These are phyloP conservation scores for Dalbergia cultrata DNA, from an alignment of 306 rosid genomes.

Conservation along the genomic window DNA sequence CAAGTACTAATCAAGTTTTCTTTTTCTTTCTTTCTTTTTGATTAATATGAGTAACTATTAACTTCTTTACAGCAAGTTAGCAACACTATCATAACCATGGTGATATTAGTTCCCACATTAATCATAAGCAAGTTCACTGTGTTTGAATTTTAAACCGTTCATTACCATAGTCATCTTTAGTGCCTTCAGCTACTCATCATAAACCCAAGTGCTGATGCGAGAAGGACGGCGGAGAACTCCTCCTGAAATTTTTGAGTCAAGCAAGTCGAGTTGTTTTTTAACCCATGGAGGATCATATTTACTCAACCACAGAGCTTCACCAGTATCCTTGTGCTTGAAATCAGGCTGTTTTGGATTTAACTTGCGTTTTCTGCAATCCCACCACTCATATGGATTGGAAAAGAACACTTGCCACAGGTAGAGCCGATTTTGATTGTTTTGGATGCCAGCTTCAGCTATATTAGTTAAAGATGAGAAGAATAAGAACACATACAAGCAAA, in stretches of 20 bases:
- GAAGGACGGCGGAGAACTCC: slow-evolving; percentile 43
- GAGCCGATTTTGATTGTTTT: slow-evolving; percentile 53
- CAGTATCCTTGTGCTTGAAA: slow-evolving; percentile 77
- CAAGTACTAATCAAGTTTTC: slow-evolving; percentile 10
- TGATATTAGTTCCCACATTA: background rate
- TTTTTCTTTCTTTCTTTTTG: slow-evolving; percentile 23
- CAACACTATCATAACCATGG: slow-evolving; percentile 12
- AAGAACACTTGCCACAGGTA: slow-evolving; percentile 88
- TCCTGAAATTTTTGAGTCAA: slow-evolving; percentile 54
- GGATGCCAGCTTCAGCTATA: slow-evolving; percentile 48
- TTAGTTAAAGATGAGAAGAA: slow-evolving; percentile 21
- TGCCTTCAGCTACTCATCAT: slow-evolving; percentile 55
- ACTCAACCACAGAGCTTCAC: slow-evolving; percentile 74
- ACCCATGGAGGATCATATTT: slow-evolving; percentile 86
- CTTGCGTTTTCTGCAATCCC: slow-evolving; percentile 78
- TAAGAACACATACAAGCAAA: slow-evolving; percentile 20
- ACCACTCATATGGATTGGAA: slow-evolving; percentile 80
- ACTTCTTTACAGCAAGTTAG: slow-evolving; percentile 21
- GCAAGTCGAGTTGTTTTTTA: slow-evolving; percentile 69
- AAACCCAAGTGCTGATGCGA: slow-evolving; percentile 63
- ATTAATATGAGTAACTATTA: slow-evolving; percentile 8
- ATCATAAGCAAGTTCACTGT: background rate
- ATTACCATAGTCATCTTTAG: slow-evolving; percentile 23
- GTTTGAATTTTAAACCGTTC: background rate
- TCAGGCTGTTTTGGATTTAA: slow-evolving; percentile 63